Percentiles rank a stretch among this genome's conserved stretches.
Evolutionary conservation across 257 asterid genomes (phyloP).

Genomic region (Solanum appendiculatum): DNA sequence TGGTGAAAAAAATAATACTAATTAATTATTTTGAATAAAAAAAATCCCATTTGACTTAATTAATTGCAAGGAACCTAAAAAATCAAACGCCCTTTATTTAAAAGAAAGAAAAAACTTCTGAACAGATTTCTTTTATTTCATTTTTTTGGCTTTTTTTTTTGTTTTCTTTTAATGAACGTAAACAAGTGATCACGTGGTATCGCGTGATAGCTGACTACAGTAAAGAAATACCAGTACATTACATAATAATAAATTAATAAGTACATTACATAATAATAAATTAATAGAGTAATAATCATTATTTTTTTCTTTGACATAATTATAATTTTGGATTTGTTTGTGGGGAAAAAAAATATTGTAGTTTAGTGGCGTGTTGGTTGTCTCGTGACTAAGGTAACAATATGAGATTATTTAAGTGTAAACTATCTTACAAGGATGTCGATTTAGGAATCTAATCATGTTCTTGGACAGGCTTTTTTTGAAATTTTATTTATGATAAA

Average conservation of each 20-base stretch:
- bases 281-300: not conserved
- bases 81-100: not conserved
- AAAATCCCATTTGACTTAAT: not conserved
- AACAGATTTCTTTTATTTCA: not conserved
- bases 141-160: not conserved
- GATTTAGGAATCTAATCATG: constrained; percentile 44
- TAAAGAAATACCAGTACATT: constrained; percentile 17
- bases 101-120: not conserved
- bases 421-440: constrained; percentile 37
- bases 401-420: constrained; percentile 10
- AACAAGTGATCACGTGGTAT: constrained; percentile 52
- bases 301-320: not conserved
- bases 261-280: not conserved
- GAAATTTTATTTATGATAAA: not conserved
- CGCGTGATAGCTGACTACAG: constrained; percentile 52
- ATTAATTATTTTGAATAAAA: not conserved
- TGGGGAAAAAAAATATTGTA: not conserved
- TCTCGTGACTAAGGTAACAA: constrained; percentile 37
- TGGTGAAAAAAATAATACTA: not conserved
- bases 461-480: not conserved
- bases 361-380: constrained; percentile 14
- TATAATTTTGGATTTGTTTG: constrained; percentile 10
- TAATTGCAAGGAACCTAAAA: not conserved
- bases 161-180: not conserved
- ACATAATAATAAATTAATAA: not conserved